Conservation (phyloP, 2,329 filamentous ascomycete genomes). For the Cercospora berteroae region DNA sequence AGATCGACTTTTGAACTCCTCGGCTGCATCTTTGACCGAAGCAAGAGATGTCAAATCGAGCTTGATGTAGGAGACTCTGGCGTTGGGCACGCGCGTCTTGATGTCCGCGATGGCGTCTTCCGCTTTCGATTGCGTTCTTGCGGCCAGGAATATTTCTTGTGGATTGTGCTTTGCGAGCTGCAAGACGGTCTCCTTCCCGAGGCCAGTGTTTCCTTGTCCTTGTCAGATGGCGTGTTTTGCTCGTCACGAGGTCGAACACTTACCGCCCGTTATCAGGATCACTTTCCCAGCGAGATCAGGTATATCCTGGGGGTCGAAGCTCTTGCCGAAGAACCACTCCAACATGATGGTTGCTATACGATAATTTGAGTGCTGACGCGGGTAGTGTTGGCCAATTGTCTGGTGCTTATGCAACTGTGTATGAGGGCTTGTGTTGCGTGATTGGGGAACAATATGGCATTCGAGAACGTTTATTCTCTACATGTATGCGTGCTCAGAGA, state of each 20-base stretch:
- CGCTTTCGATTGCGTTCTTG: slow-evolving; percentile 46
- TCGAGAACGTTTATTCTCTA: neutral
- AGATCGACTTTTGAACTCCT: slow-evolving; percentile 39
- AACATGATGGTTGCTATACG: slow-evolving; percentile 12
- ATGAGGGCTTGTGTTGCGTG: neutral
- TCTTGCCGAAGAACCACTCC: slow-evolving; percentile 24
- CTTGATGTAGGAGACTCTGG: slow-evolving; percentile 45
- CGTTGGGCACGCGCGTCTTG: slow-evolving; percentile 37
- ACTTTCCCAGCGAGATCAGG: slow-evolving; percentile 36
- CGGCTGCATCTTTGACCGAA: slow-evolving; percentile 50
- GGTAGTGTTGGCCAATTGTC: neutral
- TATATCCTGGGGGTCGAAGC: slow-evolving; percentile 36
- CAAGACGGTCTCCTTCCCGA: slow-evolving; percentile 49
- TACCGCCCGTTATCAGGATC: slow-evolving; percentile 32
- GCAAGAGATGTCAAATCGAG: slow-evolving; percentile 53
- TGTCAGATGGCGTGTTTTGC: neutral
- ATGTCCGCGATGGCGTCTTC: slow-evolving; percentile 43
- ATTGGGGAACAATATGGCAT: neutral
- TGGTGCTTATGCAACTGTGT: neutral
- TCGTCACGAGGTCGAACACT: neutral
- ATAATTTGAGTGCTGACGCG: neutral
- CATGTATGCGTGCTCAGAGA: neutral
- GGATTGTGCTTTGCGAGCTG: slow-evolving; percentile 49
- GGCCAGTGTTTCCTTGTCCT: slow-evolving; percentile 43
- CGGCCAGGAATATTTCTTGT: slow-evolving; percentile 48